These are phyloP conservation scores for Caryopteris hybrid DNA, from an alignment of 305 asterid genomes.

Conservation along the genomic window DNA sequence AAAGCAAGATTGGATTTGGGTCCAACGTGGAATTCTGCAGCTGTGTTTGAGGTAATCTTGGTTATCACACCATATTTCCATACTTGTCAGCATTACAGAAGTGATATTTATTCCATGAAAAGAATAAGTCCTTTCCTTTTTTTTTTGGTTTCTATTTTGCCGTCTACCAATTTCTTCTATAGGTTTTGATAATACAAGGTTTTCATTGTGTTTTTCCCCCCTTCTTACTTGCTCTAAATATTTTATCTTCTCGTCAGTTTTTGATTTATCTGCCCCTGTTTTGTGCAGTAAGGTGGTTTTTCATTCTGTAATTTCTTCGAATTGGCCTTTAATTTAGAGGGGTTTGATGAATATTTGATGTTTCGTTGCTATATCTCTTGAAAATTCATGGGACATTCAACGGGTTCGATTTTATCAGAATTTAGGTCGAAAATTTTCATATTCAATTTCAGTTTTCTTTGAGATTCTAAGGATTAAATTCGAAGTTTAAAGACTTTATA, in stretches of 20 bases:
- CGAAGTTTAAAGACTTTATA: not conserved
- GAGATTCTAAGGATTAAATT: not conserved
- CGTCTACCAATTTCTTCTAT: constrained; percentile 17
- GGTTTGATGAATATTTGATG: constrained; percentile 11
- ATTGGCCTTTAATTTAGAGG: constrained; percentile 9
- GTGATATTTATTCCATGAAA: constrained; percentile 14
- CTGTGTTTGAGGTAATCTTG: constrained; percentile 31
- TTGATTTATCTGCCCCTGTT: constrained; percentile 17
- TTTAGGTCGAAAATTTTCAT: constrained; percentile 20
- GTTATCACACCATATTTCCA: constrained; percentile 9
- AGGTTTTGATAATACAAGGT: constrained; percentile 6
- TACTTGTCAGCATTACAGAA: constrained; percentile 22
- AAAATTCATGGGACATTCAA: constrained; percentile 19
- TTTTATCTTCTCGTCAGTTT: constrained; percentile 15
- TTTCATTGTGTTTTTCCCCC: constrained; percentile 8
- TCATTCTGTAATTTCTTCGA: constrained; percentile 24
- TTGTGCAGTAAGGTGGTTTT: constrained; percentile 18
- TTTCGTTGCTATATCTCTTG: not conserved
- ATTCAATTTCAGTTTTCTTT: constrained; percentile 13
- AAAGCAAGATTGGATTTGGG: constrained; percentile 4
- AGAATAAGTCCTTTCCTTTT: constrained; percentile 7
- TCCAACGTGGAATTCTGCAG: constrained; percentile 31
- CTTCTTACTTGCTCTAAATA: constrained; percentile 26
- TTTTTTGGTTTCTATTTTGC: constrained; percentile 11
- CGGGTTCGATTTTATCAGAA: not conserved